Evolutionary conservation across 805 yeast genomes (phyloP).

Genomic region (Saturnispora hagleri): DNA sequence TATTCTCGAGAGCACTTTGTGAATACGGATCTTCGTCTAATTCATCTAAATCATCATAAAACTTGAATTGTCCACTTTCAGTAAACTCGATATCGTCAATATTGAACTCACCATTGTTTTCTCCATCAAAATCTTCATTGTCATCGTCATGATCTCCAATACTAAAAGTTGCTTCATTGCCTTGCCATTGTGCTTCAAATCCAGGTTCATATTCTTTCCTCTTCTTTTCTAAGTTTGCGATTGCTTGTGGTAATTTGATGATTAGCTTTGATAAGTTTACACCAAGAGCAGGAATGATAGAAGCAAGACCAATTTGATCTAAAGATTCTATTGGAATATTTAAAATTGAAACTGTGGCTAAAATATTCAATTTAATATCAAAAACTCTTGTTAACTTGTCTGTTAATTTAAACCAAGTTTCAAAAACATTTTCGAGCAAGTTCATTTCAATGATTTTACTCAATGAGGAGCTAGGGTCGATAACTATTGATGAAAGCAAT

Average conservation of each 20-base stretch:
- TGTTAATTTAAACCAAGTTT: conserved; percentile 54
- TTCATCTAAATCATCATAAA: conserved; percentile 56
- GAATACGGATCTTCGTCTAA: conserved; percentile 75
- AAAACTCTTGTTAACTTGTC: conserved; percentile 57
- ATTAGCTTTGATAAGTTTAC: conserved; percentile 42
- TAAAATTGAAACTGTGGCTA: conserved; percentile 54
- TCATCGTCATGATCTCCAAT: conserved; percentile 19
- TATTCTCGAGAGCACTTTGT: conserved; percentile 66
- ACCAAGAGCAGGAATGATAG: conserved; percentile 41
- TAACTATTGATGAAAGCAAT: conserved; percentile 52
- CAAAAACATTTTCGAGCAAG: conserved; percentile 43
- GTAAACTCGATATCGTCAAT: conserved; percentile 25
- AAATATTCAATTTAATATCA: conserved; percentile 66
- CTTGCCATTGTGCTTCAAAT: conserved; percentile 14
- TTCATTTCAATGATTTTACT: conserved; percentile 36
- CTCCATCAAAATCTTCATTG: conserved; percentile 20
- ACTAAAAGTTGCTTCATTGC: conserved; percentile 12
- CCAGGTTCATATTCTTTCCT: conserved; percentile 44
- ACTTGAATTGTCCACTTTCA: conserved; percentile 21
- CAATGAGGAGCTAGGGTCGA: conserved; percentile 49
- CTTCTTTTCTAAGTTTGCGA: conserved; percentile 52
- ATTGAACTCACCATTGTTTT: conserved; percentile 24
- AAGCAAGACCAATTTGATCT: conserved; percentile 20
- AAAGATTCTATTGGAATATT: conserved; percentile 20
- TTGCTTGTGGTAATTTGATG: conserved; percentile 61